A percentile compares a stretch with the other conserved stretches of the same genome.
Conservation (phyloP, 352 stramenopile species). For the Thalassiosira delicatula region DNA sequence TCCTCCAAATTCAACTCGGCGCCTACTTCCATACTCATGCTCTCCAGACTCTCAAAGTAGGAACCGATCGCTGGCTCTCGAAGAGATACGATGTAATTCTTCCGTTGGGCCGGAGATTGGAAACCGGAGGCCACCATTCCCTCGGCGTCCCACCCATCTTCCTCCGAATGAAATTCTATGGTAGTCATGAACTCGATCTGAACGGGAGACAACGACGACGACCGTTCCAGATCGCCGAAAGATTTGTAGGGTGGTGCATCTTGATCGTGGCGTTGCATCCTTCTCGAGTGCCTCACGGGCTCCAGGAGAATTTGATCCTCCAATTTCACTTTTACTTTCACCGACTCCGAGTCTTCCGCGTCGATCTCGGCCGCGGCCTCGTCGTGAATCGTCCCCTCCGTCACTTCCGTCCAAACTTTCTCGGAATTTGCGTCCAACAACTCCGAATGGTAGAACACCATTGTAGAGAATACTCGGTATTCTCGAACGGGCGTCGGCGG, state of each 20-base stretch:
- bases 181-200: constrained; percentile 16
- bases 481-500: neutral
- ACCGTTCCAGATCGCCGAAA: neutral
- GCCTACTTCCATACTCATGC: constrained; percentile 2
- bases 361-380: neutral
- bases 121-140: constrained; percentile 28
- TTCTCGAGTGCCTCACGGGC: too few relatives aligned
- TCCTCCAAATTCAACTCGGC: constrained; percentile 2
- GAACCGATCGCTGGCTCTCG: neutral
- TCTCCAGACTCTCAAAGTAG: constrained; percentile 19
- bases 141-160: constrained; percentile 9
- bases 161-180: constrained; percentile 5
- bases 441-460: constrained; percentile 17
- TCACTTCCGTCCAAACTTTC: constrained; percentile 28
- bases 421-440: constrained; percentile 1
- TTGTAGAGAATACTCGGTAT: constrained; percentile 11
- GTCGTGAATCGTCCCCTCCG: neutral
- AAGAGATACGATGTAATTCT: constrained; percentile 16
- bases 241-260: too few relatives aligned
- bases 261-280: too few relatives aligned
- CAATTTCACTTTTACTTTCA: constrained; percentile 15
- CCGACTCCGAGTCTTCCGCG: too few relatives aligned
- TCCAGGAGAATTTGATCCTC: too few relatives aligned
- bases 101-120: neutral
- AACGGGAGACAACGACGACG: neutral